Evolutionary conservation across 1,284 basidiomycete genomes (phyloP).

Genomic region (Cerrena zonata): DNA sequence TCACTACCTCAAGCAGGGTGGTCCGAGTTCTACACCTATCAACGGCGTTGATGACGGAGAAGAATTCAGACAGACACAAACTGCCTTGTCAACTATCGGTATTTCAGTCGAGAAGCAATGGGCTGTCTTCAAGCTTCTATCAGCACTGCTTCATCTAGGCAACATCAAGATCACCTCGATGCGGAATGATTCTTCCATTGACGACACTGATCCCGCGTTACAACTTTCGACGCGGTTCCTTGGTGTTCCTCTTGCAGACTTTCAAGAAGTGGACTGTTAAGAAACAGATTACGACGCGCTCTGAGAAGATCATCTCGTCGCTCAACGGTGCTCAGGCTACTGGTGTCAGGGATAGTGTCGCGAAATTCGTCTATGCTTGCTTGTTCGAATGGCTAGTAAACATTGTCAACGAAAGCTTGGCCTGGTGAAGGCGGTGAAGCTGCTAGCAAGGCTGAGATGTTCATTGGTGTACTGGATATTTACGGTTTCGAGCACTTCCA

Average conservation of each 20-base stretch:
- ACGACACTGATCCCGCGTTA: conserved; percentile 81
- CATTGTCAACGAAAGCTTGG: conserved; percentile 92
- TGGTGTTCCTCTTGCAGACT: conserved; percentile 86
- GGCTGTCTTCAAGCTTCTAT: conserved; percentile 93
- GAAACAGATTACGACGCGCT: conserved; percentile 91
- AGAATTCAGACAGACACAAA: conserved; percentile 90
- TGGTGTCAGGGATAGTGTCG: conserved; percentile 94
- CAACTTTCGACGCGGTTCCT: conserved; percentile 82
- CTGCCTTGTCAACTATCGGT: conserved; percentile 92
- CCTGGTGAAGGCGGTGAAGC: conserved; percentile 86
- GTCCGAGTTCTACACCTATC: conserved; percentile 80
- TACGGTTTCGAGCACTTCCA: conserved; percentile 97
- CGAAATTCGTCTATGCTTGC: conserved; percentile 98
- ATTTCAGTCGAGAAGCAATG: conserved; percentile 96
- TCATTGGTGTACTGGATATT: conserved; percentile 97
- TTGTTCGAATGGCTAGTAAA: conserved; percentile 98
- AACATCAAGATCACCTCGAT: conserved; percentile 86
- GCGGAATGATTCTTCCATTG: conserved; percentile 79
- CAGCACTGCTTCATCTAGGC: conserved; percentile 91
- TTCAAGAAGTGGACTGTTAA: conserved; percentile 99
- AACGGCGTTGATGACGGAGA: conserved; percentile 90
- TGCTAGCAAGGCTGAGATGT: conserved; percentile 85
- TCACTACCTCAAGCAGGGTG: conserved; percentile 90
- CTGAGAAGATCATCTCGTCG: conserved; percentile 90
- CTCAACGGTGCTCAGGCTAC: conserved; percentile 85